A percentile compares a stretch with the other conserved stretches of the same genome.
Evolutionary conservation across 2,329 filamentous ascomycete species (phyloP).

Genomic region (Pezizomycotina sp.): DNA sequence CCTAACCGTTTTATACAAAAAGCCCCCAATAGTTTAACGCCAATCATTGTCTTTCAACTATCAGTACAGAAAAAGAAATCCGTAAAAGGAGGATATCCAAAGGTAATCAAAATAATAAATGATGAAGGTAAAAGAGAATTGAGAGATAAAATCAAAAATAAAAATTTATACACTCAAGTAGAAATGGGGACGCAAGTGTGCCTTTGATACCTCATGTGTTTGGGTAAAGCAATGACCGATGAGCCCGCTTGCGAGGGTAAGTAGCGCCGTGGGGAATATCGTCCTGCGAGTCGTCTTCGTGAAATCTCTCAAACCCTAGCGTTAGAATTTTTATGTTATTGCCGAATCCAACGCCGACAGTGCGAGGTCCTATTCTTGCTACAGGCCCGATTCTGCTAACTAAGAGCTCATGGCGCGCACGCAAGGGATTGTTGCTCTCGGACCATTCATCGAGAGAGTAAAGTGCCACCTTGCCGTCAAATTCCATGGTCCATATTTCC

Average conservation of each 20-base stretch:
- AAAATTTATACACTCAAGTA: background rate
- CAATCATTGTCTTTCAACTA: no score
- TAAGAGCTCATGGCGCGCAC: slow-evolving; percentile 47
- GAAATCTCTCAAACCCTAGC: slow-evolving; percentile 48
- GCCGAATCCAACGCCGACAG: slow-evolving; percentile 53
- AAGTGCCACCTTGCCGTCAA: slow-evolving; percentile 33
- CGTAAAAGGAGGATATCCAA: no score
- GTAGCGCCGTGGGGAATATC: no score
- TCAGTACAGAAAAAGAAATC: no score
- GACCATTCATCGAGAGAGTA: slow-evolving; percentile 28
- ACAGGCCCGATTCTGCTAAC: slow-evolving; percentile 51
- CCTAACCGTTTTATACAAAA: no score
- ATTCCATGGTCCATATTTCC: slow-evolving; percentile 39
- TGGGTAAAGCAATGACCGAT: no score
- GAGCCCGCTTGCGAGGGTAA: no score
- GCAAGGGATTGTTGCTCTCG: slow-evolving; percentile 31
- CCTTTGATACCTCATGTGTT: no score
- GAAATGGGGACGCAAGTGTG: no score
- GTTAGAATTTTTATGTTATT: slow-evolving; percentile 57
- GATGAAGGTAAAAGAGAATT: slow-evolving; percentile 1
- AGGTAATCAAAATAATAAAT: no score
- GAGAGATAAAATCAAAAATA: slow-evolving; percentile 1
- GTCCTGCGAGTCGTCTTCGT: slow-evolving; percentile 30
- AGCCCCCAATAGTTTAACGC: no score
- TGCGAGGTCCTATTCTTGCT: slow-evolving; percentile 43